Evolutionary conservation across 305 asterid genomes (phyloP).

Genomic region (Fraxinus dipetala): DNA sequence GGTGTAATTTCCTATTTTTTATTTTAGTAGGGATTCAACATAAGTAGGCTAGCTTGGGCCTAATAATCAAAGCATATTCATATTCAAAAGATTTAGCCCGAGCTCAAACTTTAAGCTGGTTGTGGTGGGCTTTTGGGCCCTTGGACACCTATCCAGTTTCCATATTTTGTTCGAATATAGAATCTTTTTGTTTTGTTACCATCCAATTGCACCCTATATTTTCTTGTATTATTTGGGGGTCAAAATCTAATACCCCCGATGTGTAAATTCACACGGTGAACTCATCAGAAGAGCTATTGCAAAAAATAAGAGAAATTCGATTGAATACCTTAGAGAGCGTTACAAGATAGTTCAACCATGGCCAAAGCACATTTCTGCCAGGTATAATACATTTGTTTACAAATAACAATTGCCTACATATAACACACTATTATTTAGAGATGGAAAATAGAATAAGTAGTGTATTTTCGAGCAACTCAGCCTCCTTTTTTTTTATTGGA

Average conservation of each 20-base stretch:
- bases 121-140: neutral
- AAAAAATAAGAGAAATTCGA: neutral
- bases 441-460: too few relatives aligned
- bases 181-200: too few relatives aligned
- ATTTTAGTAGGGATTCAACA: too few relatives aligned
- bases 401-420: neutral
- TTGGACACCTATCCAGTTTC: too few relatives aligned
- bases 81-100: neutral
- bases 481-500: too few relatives aligned
- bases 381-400: neutral
- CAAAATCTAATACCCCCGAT: too few relatives aligned
- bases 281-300: neutral
- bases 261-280: neutral
- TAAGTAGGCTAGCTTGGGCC: too few relatives aligned
- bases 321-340: neutral
- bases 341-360: neutral
- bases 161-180: too few relatives aligned
- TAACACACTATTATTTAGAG: neutral
- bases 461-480: too few relatives aligned
- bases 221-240: neutral
- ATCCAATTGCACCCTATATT: too few relatives aligned
- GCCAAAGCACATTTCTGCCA: neutral
- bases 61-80: neutral
- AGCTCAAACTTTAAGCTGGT: neutral
- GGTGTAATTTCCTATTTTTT: too few relatives aligned